These are phyloP conservation scores for Penicillium sp. DNA, from an alignment of 2,329 filamentous ascomycete species.

Conservation along the genomic window DNA sequence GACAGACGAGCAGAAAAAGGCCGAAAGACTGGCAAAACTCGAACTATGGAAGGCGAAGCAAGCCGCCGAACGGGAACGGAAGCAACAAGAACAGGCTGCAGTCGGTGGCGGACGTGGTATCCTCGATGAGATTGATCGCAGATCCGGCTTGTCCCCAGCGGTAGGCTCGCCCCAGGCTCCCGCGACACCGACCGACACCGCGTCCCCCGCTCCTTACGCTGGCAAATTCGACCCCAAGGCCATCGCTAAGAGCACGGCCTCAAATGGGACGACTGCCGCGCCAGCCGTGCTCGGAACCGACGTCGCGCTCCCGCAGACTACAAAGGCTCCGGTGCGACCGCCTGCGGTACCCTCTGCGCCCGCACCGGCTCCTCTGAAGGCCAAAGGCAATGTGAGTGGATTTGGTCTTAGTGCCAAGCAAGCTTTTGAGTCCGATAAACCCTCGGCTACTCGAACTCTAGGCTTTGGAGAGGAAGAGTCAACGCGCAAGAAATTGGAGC, in stretches of 20 bases:
- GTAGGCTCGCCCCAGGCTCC: constrained; percentile 56
- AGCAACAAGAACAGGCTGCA: constrained; percentile 65
- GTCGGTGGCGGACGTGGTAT: constrained; percentile 68
- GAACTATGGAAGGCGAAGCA: constrained; percentile 93
- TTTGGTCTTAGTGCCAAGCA: constrained; percentile 78
- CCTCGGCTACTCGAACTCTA: constrained; percentile 70
- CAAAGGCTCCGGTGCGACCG: constrained; percentile 47
- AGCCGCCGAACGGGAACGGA: constrained; percentile 69
- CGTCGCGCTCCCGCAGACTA: constrained; percentile 51
- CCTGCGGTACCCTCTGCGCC: constrained; percentile 44
- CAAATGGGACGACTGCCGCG: constrained; percentile 56
- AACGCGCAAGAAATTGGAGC: constrained; percentile 83
- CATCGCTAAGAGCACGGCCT: constrained; percentile 72
- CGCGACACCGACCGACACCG: constrained; percentile 49
- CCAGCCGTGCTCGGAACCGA: constrained; percentile 59
- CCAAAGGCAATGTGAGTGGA: constrained; percentile 72
- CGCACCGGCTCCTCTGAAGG: constrained; percentile 58
- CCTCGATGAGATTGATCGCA: constrained; percentile 73
- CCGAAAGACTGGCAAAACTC: constrained; percentile 76
- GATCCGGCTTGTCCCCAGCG: constrained; percentile 58
- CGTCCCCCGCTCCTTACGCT: constrained; percentile 61
- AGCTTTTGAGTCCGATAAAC: constrained; percentile 65
- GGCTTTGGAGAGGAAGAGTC: constrained; percentile 88
- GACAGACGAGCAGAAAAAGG: constrained; percentile 74
- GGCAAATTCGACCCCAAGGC: constrained; percentile 87